These are phyloP conservation scores for Dipodascus albidus DNA, from an alignment of 805 yeast species.

Conservation along the genomic window DNA sequence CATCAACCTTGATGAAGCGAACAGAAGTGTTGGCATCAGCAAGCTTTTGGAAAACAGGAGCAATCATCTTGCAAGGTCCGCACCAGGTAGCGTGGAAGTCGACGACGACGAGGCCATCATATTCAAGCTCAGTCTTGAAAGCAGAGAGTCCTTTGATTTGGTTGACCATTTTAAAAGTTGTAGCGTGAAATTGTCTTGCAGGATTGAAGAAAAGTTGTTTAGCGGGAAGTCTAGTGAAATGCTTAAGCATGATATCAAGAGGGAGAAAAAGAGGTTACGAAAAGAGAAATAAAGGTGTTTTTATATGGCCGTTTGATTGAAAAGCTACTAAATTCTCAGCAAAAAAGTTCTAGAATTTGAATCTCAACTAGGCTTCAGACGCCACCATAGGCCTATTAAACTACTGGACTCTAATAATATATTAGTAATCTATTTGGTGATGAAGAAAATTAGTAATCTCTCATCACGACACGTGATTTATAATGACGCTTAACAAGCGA, in stretches of 20 bases:
- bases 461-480: no score
- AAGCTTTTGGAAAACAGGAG: conserved; percentile 83
- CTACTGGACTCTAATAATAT: no score
- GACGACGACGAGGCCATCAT: conserved; percentile 71
- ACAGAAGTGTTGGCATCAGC: conserved; percentile 40
- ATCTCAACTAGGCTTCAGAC: no score
- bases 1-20: conserved; percentile 79
- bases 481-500: no score
- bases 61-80: conserved; percentile 95
- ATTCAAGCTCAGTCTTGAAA: conserved; percentile 52
- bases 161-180: conserved; percentile 36
- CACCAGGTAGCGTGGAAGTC: conserved; percentile 97
- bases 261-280: neutral
- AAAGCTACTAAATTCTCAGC: neutral
- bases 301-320: neutral
- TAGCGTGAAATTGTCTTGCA: conserved; percentile 35
- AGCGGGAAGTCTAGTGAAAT: neutral
- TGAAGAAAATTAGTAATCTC: no score
- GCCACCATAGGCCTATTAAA: no score
- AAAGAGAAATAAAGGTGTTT: neutral
- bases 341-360: neutral
- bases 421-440: no score
- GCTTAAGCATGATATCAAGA: neutral
- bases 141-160: conserved; percentile 40
- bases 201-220: neutral